phyloP scores from a whole-genome alignment of 306 rosid genomes.

The Fragaria ananassa region DNA sequence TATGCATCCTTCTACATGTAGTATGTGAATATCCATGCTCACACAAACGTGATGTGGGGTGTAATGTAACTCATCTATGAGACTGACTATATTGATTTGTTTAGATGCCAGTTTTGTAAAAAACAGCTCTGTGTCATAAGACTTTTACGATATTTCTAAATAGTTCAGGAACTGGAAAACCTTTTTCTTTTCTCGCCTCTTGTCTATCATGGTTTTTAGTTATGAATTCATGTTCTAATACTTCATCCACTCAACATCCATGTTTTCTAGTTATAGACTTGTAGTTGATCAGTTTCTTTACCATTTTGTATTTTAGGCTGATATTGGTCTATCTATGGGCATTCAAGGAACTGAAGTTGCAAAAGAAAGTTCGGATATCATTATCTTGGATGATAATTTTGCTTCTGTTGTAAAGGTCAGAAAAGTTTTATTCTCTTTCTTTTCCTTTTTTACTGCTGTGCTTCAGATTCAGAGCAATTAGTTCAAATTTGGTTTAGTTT shows the following conservation, averaged over 20 bases:
- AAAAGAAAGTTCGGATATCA: slow-evolving; percentile 95
- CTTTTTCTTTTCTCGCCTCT: neutral
- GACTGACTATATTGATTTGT: neutral
- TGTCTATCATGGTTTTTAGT: neutral
- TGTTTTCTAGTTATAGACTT: slow-evolving; percentile 24
- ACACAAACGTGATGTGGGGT: neutral
- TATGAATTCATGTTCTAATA: neutral
- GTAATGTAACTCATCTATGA: neutral
- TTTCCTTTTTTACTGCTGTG: neutral
- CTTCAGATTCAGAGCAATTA: neutral
- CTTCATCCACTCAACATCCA: neutral
- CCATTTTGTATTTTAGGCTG: slow-evolving; percentile 78
- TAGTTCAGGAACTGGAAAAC: neutral
- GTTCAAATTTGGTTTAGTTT: neutral
- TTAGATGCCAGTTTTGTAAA: neutral
- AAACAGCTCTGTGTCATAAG: neutral
- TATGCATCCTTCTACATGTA: neutral
- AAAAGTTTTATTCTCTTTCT: neutral
- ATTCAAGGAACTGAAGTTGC: slow-evolving; percentile 99
- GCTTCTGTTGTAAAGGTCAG: slow-evolving; percentile 93
- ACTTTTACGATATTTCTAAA: neutral
- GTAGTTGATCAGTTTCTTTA: slow-evolving; percentile 36
- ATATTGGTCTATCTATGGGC: slow-evolving; percentile 99
- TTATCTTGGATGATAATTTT: slow-evolving; percentile 90
- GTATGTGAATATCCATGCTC: neutral